Evolutionary conservation across 1,139 yeast genomes (phyloP).

Genomic region (Debaryomyces subglobosus): DNA sequence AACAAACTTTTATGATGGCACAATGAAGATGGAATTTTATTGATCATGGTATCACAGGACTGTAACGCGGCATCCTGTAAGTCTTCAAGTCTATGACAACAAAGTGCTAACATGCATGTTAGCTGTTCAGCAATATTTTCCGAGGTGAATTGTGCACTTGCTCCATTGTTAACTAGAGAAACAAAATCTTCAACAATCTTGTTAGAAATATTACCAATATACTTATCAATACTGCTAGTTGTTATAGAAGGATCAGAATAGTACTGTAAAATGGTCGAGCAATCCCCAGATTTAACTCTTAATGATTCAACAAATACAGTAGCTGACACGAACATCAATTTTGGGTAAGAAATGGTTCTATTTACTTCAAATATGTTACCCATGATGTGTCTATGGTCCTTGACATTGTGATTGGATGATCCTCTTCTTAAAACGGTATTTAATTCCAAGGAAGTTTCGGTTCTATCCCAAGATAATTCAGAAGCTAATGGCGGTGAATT

Average conservation of each 20-base stretch:
- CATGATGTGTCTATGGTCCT: constrained; percentile 67
- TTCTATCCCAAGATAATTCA: constrained; percentile 79
- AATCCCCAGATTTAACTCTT: constrained; percentile 79
- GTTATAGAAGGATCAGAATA: constrained; percentile 84
- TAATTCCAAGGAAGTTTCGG: constrained; percentile 89
- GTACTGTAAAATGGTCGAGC: constrained; percentile 73
- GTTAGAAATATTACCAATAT: constrained; percentile 66
- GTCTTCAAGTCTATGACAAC: constrained; percentile 78
- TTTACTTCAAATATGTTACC: constrained; percentile 54
- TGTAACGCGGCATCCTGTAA: constrained; percentile 82
- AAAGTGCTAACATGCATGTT: constrained; percentile 63
- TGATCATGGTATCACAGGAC: constrained; percentile 72
- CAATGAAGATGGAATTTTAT: constrained; percentile 75
- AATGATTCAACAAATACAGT: constrained; percentile 76
- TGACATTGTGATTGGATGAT: constrained; percentile 79
- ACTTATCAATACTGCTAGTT: constrained; percentile 71
- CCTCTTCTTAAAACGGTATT: constrained; percentile 91
- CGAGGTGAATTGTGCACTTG: constrained; percentile 54
- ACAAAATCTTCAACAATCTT: constrained; percentile 64
- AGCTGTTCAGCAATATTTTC: constrained; percentile 71
- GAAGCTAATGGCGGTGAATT: constrained; percentile 93
- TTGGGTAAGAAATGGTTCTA: constrained; percentile 69
- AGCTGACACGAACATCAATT: constrained; percentile 87
- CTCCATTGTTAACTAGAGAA: constrained; percentile 46
- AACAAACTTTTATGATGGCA: constrained; percentile 76